Percentiles rank a stretch among this genome's conserved stretches.
phyloP scores from a whole-genome alignment of 2,329 filamentous ascomycete genomes.

The Anisogramma anomala region DNA sequence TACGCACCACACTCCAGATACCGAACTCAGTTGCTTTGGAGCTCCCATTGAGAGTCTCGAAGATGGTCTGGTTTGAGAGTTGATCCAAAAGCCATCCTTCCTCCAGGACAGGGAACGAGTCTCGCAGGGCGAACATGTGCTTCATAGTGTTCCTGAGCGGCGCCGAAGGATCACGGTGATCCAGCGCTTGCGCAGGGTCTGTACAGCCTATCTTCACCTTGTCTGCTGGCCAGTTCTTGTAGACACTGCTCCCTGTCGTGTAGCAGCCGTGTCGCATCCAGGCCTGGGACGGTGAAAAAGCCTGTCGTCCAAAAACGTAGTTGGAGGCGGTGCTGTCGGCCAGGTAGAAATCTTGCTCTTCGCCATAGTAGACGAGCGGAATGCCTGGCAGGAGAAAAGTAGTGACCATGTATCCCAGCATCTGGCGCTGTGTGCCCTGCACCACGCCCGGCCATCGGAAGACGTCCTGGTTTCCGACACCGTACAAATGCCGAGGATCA shows the following conservation, averaged over 20 bases:
- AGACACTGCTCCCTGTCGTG: constrained; percentile 39
- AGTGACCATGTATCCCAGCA: constrained; percentile 47
- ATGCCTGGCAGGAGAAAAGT: constrained; percentile 50
- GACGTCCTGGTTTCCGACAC: constrained; percentile 54
- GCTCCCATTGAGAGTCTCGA: constrained; percentile 34
- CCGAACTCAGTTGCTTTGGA: constrained; percentile 27
- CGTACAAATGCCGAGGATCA: constrained; percentile 54
- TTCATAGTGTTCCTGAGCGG: constrained; percentile 50
- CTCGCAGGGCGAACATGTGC: constrained; percentile 48
- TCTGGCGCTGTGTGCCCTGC: constrained; percentile 44
- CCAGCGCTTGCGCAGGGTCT: constrained; percentile 41
- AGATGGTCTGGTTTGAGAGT: constrained; percentile 43
- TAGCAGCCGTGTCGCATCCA: constrained; percentile 56
- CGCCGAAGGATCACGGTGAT: constrained; percentile 51
- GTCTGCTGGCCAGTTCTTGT: constrained; percentile 43
- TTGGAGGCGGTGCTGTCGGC: constrained; percentile 50
- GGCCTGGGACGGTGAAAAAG: constrained; percentile 47
- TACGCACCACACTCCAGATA: constrained; percentile 48
- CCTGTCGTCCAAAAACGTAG: constrained; percentile 51
- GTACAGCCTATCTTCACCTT: constrained; percentile 40
- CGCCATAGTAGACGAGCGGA: constrained; percentile 40
- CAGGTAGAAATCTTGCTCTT: constrained; percentile 52
- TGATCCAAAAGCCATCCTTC: constrained; percentile 45
- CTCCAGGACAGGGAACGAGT: constrained; percentile 44
- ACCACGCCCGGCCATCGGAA: constrained; percentile 51